phyloP scores from a whole-genome alignment of 2,329 filamentous ascomycete species.

The Cladosporium cucumerinum region DNA sequence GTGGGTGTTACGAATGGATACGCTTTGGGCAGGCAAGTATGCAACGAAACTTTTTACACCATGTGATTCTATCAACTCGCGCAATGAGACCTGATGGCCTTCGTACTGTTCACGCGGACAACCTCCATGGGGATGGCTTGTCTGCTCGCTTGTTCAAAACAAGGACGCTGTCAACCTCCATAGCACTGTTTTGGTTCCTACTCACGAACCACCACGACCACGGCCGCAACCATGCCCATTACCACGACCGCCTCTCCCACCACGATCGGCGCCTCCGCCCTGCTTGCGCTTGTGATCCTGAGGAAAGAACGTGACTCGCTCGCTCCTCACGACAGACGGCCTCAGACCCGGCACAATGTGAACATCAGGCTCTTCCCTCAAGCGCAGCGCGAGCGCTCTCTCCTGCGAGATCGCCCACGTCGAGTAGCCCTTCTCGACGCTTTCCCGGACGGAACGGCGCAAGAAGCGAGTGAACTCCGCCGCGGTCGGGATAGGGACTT shows the following conservation, averaged over 20 bases:
- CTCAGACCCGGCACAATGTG: not conserved
- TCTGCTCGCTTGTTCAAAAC: not conserved
- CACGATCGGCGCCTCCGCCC: not conserved
- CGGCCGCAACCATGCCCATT: not conserved
- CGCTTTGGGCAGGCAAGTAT: not conserved
- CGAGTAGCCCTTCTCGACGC: conserved; percentile 22
- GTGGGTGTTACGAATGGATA: not conserved
- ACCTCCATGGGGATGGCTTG: not conserved
- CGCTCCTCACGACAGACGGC: not conserved
- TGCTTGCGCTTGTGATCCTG: not conserved
- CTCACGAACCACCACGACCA: not conserved
- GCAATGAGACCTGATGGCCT: not conserved
- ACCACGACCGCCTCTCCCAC: not conserved
- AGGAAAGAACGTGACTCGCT: not conserved
- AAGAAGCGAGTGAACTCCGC: conserved; percentile 20
- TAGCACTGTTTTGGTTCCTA: not conserved
- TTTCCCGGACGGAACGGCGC: conserved; percentile 19
- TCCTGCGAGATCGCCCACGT: conserved; percentile 22
- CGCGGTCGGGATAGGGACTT: conserved; percentile 14
- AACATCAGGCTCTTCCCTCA: conserved; percentile 18
- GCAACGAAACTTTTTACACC: not conserved
- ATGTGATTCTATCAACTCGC: not conserved
- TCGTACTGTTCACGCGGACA: not conserved
- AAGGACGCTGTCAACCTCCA: not conserved
- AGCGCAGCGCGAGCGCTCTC: conserved; percentile 20